Evolutionary conservation across 176 grass and related monocot genomes (phyloP).

Genomic region (Echinochloa phyllopogon): DNA sequence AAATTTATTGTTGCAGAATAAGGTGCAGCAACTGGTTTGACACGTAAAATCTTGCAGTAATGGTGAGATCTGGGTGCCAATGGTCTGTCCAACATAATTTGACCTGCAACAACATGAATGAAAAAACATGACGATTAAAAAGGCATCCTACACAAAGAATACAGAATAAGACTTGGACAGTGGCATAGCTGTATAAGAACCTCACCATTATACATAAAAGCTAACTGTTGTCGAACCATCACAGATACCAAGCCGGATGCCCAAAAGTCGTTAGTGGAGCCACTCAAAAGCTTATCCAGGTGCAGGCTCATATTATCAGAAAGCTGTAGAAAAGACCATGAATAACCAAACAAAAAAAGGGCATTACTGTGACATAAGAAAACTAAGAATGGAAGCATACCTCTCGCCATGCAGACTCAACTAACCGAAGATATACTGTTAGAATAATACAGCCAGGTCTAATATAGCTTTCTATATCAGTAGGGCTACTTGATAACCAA

Average conservation of each 20-base stretch:
- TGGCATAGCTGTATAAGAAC: background rate
- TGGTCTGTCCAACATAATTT: conserved; percentile 77
- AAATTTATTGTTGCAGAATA: conserved; percentile 65
- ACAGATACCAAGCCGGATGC: conserved; percentile 81
- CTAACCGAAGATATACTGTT: conserved; percentile 87
- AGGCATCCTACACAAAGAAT: conserved; percentile 18
- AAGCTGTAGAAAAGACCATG: conserved; percentile 59
- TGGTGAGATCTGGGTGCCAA: conserved; percentile 57
- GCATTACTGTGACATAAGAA: conserved; percentile 27
- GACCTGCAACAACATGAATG: conserved; percentile 64
- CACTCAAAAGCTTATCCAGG: conserved; percentile 76
- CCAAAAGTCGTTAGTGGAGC: conserved; percentile 79
- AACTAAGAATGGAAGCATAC: conserved; percentile 48
- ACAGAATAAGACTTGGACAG: conserved; percentile 26
- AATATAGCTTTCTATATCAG: conserved; percentile 98
- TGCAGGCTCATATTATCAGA: conserved; percentile 70
- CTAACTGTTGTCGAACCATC: conserved; percentile 72
- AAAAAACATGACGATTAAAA: background rate
- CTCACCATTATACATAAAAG: conserved; percentile 88
- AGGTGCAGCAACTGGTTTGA: conserved; percentile 83
- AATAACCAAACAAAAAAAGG: conserved; percentile 33
- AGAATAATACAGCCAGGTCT: conserved; percentile 98
- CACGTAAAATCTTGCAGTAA: conserved; percentile 74
- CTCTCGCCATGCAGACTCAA: conserved; percentile 82
- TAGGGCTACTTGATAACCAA: conserved; percentile 95